A percentile compares a stretch with the other conserved stretches of the same genome.
phyloP scores from a whole-genome alignment of 2,329 filamentous ascomycete species.

The Fusarium sp. region DNA sequence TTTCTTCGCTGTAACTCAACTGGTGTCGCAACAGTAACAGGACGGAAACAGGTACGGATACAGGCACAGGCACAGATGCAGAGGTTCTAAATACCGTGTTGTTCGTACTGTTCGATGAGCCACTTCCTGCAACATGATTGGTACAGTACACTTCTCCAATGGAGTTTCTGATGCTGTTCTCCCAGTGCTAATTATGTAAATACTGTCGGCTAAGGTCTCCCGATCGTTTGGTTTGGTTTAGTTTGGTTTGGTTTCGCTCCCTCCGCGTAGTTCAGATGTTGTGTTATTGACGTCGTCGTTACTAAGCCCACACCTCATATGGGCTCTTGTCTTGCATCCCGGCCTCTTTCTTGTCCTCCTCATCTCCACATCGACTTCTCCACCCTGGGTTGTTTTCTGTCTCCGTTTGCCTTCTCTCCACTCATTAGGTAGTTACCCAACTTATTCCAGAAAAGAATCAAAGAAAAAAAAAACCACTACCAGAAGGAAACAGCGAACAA shows the following conservation, averaged over 20 bases:
- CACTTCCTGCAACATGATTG: background rate
- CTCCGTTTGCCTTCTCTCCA: conserved; percentile 29
- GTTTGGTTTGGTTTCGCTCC: conserved; percentile 33
- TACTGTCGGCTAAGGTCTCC: conserved; percentile 16
- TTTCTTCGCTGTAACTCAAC: conserved; percentile 14
- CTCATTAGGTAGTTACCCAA: conserved; percentile 27
- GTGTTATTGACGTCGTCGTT: conserved; percentile 39
- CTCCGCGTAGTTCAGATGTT: conserved; percentile 30
- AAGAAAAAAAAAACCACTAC: conserved; percentile 12
- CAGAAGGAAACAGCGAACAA: conserved; percentile 4
- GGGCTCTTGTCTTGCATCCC: conserved; percentile 26
- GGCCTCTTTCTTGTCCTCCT: conserved; percentile 28
- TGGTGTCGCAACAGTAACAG: conserved; percentile 8
- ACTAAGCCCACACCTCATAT: conserved; percentile 25
- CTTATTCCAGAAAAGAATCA: conserved; percentile 1
- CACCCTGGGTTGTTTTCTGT: conserved; percentile 36
- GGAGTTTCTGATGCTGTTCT: conserved; percentile 6
- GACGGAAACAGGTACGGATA: conserved; percentile 2
- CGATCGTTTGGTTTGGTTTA: conserved; percentile 36
- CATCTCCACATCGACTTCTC: conserved; percentile 42
- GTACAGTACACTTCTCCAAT: background rate
- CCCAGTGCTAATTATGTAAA: background rate
- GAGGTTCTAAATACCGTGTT: background rate
- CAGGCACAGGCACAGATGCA: background rate
- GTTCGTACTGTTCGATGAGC: background rate